phyloP scores from a whole-genome alignment of 768 basidiomycete genomes.

The Calocera viscosa region DNA sequence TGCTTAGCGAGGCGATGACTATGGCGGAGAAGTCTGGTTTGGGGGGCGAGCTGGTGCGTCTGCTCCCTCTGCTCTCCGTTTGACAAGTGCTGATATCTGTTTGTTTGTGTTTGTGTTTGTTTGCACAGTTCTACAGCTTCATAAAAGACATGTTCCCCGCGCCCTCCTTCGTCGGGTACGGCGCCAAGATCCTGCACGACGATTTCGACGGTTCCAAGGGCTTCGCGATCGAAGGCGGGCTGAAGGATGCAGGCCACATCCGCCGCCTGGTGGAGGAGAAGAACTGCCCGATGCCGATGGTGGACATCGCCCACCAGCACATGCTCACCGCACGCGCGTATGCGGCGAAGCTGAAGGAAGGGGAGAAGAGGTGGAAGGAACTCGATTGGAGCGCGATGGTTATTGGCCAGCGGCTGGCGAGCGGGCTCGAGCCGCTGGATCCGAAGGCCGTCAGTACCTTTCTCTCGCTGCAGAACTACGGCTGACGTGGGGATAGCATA shows the following conservation, averaged over 20 bases:
- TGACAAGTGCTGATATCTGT: neutral
- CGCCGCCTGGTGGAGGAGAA: slow-evolving; percentile 53
- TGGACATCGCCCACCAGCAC: slow-evolving; percentile 64
- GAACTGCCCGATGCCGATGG: slow-evolving; percentile 56
- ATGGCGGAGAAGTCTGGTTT: slow-evolving; percentile 77
- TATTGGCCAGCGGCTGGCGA: slow-evolving; percentile 61
- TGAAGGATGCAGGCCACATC: slow-evolving; percentile 75
- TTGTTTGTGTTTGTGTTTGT: neutral
- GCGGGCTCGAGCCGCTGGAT: slow-evolving; percentile 39
- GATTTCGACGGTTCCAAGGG: slow-evolving; percentile 61
- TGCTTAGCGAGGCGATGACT: slow-evolving; percentile 72
- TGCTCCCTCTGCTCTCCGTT: neutral
- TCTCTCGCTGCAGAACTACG: neutral
- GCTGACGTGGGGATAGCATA: neutral
- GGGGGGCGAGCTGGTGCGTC: slow-evolving; percentile 42
- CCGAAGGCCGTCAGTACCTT: neutral
- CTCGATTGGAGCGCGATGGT: slow-evolving; percentile 78
- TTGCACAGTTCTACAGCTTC: slow-evolving; percentile 17
- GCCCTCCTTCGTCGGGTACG: slow-evolving; percentile 45
- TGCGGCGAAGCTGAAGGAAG: slow-evolving; percentile 41
- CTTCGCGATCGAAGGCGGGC: slow-evolving; percentile 73
- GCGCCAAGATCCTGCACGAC: slow-evolving; percentile 57
- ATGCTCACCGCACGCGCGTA: slow-evolving; percentile 67
- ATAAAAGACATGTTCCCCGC: slow-evolving; percentile 54
- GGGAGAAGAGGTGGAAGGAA: slow-evolving; percentile 37